A percentile compares a stretch with the other conserved stretches of the same genome.
These are phyloP conservation scores for Aspergillus melleus DNA, from an alignment of 2,329 filamentous ascomycete genomes.

Conservation along the genomic window DNA sequence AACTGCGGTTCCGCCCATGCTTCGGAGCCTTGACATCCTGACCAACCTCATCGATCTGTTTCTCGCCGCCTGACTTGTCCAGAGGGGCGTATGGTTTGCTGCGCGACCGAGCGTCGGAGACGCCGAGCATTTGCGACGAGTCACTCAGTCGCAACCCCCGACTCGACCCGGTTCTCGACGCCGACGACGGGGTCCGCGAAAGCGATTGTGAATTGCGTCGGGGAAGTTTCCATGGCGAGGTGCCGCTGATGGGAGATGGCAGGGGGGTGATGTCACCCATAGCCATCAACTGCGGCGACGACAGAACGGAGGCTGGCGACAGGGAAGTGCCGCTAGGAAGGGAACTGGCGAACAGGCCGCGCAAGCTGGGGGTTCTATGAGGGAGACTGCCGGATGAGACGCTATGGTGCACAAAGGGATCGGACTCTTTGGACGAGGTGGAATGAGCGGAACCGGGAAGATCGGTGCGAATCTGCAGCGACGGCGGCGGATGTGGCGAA, in stretches of 20 bases:
- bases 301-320: conserved; percentile 65
- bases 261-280: conserved; percentile 79
- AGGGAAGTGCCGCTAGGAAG: conserved; percentile 46
- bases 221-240: conserved; percentile 46
- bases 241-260: conserved; percentile 65
- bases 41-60: conserved; percentile 13
- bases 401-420: conserved; percentile 40
- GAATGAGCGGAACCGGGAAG: conserved; percentile 25
- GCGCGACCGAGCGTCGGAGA: conserved; percentile 31
- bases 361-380: conserved; percentile 46
- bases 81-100: conserved; percentile 44
- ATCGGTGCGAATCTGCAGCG: conserved; percentile 40
- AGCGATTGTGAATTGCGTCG: conserved; percentile 55
- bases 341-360: conserved; percentile 38
- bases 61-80: conserved; percentile 23
- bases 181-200: conserved; percentile 43
- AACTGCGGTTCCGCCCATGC: conserved; percentile 74
- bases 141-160: conserved; percentile 37
- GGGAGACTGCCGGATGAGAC: conserved; percentile 45
- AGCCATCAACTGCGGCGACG: conserved; percentile 71
- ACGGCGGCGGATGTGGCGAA: conserved; percentile 19
- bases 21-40: conserved; percentile 29
- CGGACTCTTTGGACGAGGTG: conserved; percentile 32
- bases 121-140: conserved; percentile 34
- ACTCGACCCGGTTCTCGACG: conserved; percentile 40